Base-by-base conservation (phyloP, 225 moss, liverwort and hornwort species). In the Ulota crispa region DNA sequence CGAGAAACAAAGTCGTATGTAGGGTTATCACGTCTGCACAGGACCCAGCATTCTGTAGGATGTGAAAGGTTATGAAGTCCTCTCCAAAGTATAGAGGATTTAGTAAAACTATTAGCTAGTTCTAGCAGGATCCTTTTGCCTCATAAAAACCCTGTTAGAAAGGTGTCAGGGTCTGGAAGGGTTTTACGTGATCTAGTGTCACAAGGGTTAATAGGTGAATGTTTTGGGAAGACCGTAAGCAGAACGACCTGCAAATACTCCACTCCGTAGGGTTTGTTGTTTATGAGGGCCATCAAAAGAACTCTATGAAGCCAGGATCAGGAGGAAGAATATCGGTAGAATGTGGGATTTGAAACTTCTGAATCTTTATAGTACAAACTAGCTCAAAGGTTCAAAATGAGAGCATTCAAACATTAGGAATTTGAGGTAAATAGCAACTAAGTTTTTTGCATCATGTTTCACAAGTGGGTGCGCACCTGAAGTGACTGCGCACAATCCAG, bases 401-500 rank as follows among this genome's bases (percentile, higher is more conserved):
- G n/a, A 77, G 52, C 45, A 60, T 5, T 54, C 7, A 43, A 61
- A 57, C 34, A 64, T 31, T 45, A 64, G 37, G 5, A 71, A 53
- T 24, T 76, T 23, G 21, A 57, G 59, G 24, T 31, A 0, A 24
- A 59, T 37, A 37, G 20, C 4, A 43, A 78, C 39, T 7, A 23
- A 61, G 61, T 24, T 14, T 14, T 42, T 55, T 8, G 36, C 36
- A 75, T 63, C 13, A 55, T 27, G 54, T 41, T 57, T 42, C 53
- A 32, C 43, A 24, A 85, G 19, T 26, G 42, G 27, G 9, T 27
- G 66, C 75, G 71, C 80, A 91, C 91, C 91, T 65, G 96, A 79
- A 72, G 92, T 87, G 36, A 80, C 88, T 30, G 90, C 90, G 74
- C 91, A 93, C 63, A 90, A 80, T 4, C 90, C 91, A 31, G 92